Evolutionary conservation across 129 eudicot genomes (phyloP).

Genomic region (Logfia minima): DNA sequence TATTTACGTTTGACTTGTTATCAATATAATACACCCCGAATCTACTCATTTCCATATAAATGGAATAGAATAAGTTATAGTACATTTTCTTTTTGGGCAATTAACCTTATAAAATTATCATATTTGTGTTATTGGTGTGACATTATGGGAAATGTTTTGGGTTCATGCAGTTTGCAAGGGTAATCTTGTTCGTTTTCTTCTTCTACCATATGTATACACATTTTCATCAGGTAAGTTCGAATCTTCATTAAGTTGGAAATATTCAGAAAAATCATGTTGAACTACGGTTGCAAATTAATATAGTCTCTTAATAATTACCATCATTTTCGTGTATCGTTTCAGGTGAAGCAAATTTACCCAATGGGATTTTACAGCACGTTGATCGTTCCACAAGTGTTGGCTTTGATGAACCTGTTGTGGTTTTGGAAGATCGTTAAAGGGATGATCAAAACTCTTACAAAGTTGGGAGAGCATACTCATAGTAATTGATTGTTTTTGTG

Average conservation of each 20-base stretch:
- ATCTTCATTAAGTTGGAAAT: not conserved
- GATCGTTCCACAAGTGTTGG: constrained; percentile 44
- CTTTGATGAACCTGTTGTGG: constrained; percentile 75
- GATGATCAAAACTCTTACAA: constrained; percentile 58
- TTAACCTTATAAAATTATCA: not conserved
- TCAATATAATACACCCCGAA: too few species aligned
- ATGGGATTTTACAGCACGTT: constrained; percentile 70
- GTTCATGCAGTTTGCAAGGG: constrained; percentile 62
- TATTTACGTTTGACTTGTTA: too few species aligned
- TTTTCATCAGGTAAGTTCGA: constrained; percentile 59
- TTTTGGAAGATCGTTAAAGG: constrained; percentile 84
- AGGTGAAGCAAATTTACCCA: constrained; percentile 63
- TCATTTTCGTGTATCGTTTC: constrained; percentile 30
- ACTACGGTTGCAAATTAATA: constrained; percentile 22
- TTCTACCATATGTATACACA: constrained; percentile 72
- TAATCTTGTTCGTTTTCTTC: constrained; percentile 54
- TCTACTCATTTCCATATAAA: too few species aligned
- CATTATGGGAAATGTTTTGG: not conserved
- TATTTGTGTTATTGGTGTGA: constrained; percentile 1
- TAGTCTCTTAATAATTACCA: constrained; percentile 19
- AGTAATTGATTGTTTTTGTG: constrained; percentile 14
- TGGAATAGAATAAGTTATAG: not conserved
- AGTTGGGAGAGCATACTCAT: constrained; percentile 36
- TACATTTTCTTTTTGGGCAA: not conserved
- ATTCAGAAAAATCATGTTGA: not conserved